Conservation (phyloP, 1,284 basidiomycete species). For the Tilletia indica region DNA sequence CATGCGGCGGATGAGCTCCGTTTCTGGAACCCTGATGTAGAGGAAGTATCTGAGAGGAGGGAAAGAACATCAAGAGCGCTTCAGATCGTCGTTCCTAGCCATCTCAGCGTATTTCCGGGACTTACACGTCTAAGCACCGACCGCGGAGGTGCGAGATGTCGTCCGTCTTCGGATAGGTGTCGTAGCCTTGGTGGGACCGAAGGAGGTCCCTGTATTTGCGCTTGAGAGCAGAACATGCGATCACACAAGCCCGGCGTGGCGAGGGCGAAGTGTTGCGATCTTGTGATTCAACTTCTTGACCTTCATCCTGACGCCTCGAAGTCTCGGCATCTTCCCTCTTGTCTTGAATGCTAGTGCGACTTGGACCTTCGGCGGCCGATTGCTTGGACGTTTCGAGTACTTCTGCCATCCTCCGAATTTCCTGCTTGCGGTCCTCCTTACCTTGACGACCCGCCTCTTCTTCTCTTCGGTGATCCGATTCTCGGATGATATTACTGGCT, state of each 20-base stretch:
- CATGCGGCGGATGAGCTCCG: constrained; percentile 72
- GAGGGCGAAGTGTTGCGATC: neutral
- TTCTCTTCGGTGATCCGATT: neutral
- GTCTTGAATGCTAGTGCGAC: constrained; percentile 54
- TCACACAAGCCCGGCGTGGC: constrained; percentile 58
- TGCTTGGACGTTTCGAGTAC: constrained; percentile 23
- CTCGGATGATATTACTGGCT: neutral
- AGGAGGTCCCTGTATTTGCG: constrained; percentile 76
- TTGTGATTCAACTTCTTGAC: neutral
- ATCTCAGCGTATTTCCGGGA: constrained; percentile 15
- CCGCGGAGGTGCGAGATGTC: constrained; percentile 38
- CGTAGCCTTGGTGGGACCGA: constrained; percentile 62
- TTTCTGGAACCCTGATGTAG: constrained; percentile 71
- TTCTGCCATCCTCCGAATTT: neutral
- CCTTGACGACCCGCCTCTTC: neutral
- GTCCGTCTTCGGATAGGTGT: constrained; percentile 38
- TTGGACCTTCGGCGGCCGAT: constrained; percentile 19
- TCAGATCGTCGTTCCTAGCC: too few species aligned
- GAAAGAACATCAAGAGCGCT: too few species aligned
- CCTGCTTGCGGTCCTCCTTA: neutral
- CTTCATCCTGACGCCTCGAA: too few species aligned
- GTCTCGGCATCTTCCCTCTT: neutral
- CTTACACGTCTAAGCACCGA: constrained; percentile 34
- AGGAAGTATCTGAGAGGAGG: constrained; percentile 68
- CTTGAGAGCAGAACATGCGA: constrained; percentile 85